These are phyloP conservation scores for Phytophthora rubi DNA, from an alignment of 352 stramenopile genomes.

Conservation along the genomic window DNA sequence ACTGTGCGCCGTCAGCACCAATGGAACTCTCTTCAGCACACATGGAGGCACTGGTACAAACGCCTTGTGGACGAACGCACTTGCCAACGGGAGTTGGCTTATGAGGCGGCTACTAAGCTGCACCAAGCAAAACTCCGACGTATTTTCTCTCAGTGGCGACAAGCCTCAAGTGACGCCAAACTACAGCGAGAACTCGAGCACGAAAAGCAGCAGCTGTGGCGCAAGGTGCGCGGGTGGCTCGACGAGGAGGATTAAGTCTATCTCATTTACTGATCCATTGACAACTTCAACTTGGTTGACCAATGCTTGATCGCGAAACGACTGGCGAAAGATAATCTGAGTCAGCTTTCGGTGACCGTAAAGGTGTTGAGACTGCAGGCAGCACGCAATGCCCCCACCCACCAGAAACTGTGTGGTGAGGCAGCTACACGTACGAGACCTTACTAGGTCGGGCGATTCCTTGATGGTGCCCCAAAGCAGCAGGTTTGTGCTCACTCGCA, in stretches of 20 bases:
- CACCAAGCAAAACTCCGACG: constrained; percentile 23
- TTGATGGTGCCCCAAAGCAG: constrained; percentile 13
- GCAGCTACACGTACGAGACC: neutral
- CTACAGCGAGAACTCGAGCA: constrained; percentile 33
- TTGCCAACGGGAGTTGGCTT: constrained; percentile 20
- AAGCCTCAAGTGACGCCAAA: constrained; percentile 33
- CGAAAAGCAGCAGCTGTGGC: constrained; percentile 68
- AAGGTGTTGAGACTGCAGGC: neutral
- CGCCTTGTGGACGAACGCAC: constrained; percentile 15
- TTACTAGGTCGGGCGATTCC: neutral
- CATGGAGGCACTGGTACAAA: constrained; percentile 41
- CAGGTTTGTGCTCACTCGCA: constrained; percentile 28
- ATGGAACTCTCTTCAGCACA: constrained; percentile 39
- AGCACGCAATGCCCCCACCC: constrained; percentile 7
- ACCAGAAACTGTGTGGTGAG: neutral
- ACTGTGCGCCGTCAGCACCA: constrained; percentile 40
- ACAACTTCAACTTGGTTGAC: constrained; percentile 9
- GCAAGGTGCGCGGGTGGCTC: constrained; percentile 70
- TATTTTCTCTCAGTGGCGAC: constrained; percentile 43
- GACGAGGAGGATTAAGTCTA: constrained; percentile 31
- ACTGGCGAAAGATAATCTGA: neutral
- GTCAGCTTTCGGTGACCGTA: neutral
- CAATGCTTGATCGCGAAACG: neutral
- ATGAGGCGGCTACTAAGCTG: constrained; percentile 13
- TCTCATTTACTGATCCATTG: neutral